Conservation (phyloP, 257 asterid species). For the Sherardia arvensis region DNA sequence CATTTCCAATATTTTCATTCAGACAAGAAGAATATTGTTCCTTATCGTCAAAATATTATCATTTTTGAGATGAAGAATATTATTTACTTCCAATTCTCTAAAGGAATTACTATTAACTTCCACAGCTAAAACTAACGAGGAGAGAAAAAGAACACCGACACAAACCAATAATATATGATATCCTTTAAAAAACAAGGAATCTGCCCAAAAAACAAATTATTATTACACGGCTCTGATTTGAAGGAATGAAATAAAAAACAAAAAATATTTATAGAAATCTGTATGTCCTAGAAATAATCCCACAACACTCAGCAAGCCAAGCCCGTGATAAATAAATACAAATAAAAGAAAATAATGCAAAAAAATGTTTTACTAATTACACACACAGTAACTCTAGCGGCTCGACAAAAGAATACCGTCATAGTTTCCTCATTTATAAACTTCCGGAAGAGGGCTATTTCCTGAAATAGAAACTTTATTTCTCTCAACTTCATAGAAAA, state of each 20-base stretch:
- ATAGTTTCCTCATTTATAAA: conserved; percentile 10
- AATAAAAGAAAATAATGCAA: not conserved
- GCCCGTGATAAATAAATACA: conserved; percentile 2
- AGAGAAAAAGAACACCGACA: not conserved
- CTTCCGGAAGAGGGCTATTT: conserved; percentile 22
- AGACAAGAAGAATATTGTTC: too few species aligned
- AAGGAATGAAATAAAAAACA: not conserved
- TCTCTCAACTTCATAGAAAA: conserved; percentile 7
- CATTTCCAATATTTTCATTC: too few species aligned
- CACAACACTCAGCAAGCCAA: conserved; percentile 13
- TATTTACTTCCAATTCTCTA: not conserved
- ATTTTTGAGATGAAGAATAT: not conserved
- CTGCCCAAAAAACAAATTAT: not conserved
- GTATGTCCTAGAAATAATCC: conserved; percentile 10
- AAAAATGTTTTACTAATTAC: conserved; percentile 21
- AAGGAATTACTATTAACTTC: not conserved
- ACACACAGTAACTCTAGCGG: conserved; percentile 16
- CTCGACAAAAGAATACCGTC: conserved; percentile 30
- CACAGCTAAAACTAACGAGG: not conserved
- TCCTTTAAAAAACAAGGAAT: not conserved
- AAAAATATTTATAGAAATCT: not conserved
- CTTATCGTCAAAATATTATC: not conserved
- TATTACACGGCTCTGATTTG: not conserved
- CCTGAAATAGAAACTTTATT: conserved; percentile 40
- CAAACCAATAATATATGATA: not conserved